Conservation (phyloP, 805 yeast species). For the Myxozyma neglecta region DNA sequence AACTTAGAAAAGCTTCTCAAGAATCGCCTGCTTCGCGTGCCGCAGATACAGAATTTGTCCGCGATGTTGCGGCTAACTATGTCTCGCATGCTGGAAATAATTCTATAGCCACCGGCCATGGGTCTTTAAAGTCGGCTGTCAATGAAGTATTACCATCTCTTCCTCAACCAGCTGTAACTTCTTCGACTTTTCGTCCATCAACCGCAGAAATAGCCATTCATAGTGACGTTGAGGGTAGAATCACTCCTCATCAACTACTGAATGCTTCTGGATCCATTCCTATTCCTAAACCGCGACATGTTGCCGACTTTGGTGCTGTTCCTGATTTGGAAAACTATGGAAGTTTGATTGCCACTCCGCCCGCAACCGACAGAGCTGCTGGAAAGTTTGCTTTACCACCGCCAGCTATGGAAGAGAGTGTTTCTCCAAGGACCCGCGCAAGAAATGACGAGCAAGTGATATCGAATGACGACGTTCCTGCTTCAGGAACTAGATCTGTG, state of each 20-base stretch:
- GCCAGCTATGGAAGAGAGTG: conserved; percentile 13
- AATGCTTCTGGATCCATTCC: conserved; percentile 7
- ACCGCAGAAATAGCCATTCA: not conserved
- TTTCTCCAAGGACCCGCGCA: not conserved
- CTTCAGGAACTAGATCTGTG: conserved; percentile 10
- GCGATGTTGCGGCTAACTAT: not conserved
- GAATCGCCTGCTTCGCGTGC: not conserved
- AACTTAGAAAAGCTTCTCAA: conserved; percentile 32
- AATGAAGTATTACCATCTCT: not conserved
- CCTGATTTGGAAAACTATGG: conserved; percentile 17
- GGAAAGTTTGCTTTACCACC: conserved; percentile 21
- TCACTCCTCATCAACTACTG: conserved; percentile 28
- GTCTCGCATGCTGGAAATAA: not conserved
- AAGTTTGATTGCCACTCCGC: conserved; percentile 30
- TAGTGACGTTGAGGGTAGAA: conserved; percentile 3
- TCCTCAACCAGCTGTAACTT: not conserved
- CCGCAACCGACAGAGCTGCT: not conserved
- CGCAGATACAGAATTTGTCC: not conserved
- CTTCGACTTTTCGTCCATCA: not conserved
- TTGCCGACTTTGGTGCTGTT: not conserved
- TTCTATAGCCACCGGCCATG: not conserved
- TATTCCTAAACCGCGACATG: conserved; percentile 7
- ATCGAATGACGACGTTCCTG: not conserved
- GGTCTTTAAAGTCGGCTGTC: not conserved
- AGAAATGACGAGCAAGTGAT: not conserved